phyloP scores from a whole-genome alignment of 345 rosid species.

The Excoecaria agallocha region DNA sequence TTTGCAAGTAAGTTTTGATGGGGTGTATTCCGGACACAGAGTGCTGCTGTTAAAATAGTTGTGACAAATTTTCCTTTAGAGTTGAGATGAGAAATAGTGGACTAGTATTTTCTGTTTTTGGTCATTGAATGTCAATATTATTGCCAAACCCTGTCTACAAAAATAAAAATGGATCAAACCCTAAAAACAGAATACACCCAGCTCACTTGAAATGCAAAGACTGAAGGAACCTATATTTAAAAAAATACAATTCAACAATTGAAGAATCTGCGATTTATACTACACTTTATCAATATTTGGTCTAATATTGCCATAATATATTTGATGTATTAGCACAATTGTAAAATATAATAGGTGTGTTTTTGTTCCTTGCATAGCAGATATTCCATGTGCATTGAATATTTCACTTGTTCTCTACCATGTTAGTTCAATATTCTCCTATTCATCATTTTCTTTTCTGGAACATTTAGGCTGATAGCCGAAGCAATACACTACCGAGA shows the following conservation, averaged over 20 bases:
- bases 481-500: slow-evolving; percentile 32
- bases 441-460: slow-evolving; percentile 10
- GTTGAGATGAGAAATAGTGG: not conserved
- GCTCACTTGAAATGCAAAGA: too few species aligned
- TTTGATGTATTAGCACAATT: not conserved
- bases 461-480: slow-evolving; percentile 39
- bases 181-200: too few species aligned
- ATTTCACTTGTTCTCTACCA: not conserved
- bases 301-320: not conserved
- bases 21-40: not conserved
- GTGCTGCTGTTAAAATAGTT: not conserved
- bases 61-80: not conserved
- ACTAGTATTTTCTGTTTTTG: not conserved
- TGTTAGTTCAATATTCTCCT: not conserved
- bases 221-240: too few species aligned
- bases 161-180: too few species aligned
- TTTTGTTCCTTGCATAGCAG: not conserved
- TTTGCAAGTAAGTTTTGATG: not conserved
- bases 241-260: too few species aligned
- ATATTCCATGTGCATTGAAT: not conserved
- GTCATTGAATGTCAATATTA: too few species aligned
- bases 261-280: too few species aligned
- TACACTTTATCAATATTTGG: too few species aligned
- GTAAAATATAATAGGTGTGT: not conserved
- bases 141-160: too few species aligned